Conservation (phyloP, 139 green algal genomes). For the Mychonastes homosphaera region DNA sequence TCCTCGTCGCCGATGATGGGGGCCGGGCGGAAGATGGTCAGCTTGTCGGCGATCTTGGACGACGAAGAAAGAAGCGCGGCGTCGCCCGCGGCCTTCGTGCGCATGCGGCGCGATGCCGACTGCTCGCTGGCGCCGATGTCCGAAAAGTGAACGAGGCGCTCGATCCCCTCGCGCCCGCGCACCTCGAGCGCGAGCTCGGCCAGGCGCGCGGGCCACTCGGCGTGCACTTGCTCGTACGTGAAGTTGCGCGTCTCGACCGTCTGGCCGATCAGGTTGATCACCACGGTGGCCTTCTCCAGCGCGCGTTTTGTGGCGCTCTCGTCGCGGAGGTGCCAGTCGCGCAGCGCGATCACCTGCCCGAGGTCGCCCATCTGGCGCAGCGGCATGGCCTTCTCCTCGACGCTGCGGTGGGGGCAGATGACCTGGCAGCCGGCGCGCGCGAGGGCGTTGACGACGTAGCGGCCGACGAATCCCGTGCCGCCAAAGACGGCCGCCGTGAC, state of each 20-base stretch:
- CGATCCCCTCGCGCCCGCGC: slow-evolving; percentile 14
- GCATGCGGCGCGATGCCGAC: slow-evolving; percentile 50
- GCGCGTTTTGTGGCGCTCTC: no score
- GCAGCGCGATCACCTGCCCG: slow-evolving; percentile 44
- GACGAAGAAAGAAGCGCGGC: slow-evolving; percentile 23
- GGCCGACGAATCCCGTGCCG: slow-evolving; percentile 82
- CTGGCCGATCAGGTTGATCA: slow-evolving; percentile 87
- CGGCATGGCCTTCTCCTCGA: slow-evolving; percentile 74
- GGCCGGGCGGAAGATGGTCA: slow-evolving; percentile 40
- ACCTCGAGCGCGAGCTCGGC: slow-evolving; percentile 28
- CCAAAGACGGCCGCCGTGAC: slow-evolving; percentile 89
- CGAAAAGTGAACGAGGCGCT: slow-evolving; percentile 71
- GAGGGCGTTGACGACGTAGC: slow-evolving; percentile 84
- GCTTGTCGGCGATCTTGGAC: not conserved
- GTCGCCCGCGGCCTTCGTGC: slow-evolving; percentile 72
- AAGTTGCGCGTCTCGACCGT: slow-evolving; percentile 90
- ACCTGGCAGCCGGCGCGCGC: slow-evolving; percentile 63
- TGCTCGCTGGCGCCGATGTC: slow-evolving; percentile 53
- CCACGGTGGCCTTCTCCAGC: no score
- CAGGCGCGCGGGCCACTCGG: slow-evolving; percentile 37
- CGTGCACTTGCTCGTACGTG: slow-evolving; percentile 67
- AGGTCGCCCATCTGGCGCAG: slow-evolving; percentile 94
- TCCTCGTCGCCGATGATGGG: slow-evolving; percentile 88
- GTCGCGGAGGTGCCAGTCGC: slow-evolving; percentile 56
- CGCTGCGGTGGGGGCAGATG: slow-evolving; percentile 75